Evolutionary conservation across 2,329 filamentous ascomycete species (phyloP).

Genomic region (Colletotrichum tanaceti): DNA sequence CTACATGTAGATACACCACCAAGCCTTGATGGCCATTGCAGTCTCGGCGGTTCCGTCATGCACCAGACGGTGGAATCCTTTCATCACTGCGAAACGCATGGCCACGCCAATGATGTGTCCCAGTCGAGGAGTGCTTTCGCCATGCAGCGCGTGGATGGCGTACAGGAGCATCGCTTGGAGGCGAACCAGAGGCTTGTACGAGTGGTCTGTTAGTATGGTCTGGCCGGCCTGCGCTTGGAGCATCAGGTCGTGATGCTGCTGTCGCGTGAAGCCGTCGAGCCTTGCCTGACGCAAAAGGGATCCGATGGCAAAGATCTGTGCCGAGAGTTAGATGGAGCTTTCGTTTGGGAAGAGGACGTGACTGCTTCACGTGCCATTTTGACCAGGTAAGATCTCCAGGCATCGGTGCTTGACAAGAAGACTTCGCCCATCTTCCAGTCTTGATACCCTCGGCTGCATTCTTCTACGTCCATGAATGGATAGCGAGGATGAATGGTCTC

Average conservation of each 20-base stretch:
- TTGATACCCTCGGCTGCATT: constrained; percentile 13
- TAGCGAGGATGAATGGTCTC: constrained; percentile 9
- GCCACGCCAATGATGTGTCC: constrained; percentile 10
- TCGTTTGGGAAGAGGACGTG: background rate
- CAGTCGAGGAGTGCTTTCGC: constrained; percentile 3
- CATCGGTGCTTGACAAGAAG: constrained; percentile 11
- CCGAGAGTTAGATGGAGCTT: background rate
- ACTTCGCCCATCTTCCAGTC: constrained; percentile 5
- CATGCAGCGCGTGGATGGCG: constrained; percentile 5
- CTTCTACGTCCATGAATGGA: constrained; percentile 7
- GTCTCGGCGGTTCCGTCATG: constrained; percentile 8
- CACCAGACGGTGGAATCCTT: constrained; percentile 9
- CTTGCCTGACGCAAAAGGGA: constrained; percentile 9
- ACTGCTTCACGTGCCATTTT: constrained; percentile 2
- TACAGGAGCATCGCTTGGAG: constrained; percentile 12
- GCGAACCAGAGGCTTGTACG: constrained; percentile 11
- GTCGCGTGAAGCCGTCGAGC: constrained; percentile 13
- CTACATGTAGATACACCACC: constrained; percentile 13
- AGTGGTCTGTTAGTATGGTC: constrained; percentile 5
- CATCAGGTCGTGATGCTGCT: constrained; percentile 9
- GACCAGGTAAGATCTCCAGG: constrained; percentile 9
- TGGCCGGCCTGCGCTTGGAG: constrained; percentile 12
- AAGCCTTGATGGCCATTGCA: constrained; percentile 13
- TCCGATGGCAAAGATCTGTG: constrained; percentile 5
- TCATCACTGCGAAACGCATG: constrained; percentile 13